Base-by-base conservation (phyloP, 2,329 filamentous ascomycete genomes). In the Claviceps sp. region DNA sequence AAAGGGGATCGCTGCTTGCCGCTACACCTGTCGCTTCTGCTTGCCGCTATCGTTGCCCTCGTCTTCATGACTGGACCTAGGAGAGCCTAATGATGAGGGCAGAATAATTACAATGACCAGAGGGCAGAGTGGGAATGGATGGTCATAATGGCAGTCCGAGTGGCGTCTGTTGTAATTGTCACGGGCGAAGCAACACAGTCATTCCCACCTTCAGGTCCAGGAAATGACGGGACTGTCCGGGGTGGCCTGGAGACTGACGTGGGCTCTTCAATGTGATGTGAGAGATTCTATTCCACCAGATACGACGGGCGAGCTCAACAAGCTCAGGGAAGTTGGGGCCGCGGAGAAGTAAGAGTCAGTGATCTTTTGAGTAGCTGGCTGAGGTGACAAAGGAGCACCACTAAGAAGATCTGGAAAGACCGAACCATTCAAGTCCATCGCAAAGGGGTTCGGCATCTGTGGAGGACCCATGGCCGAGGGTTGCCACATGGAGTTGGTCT, bases 341-440 rank as follows among this genome's bases (percentile, higher is more conserved):
- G 87, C 86, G 56, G 87, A 84, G 63, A 94, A 87, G 65, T 85
- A 88, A 58, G 82, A 77, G 65, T 93, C 87, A 65, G 79, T 80
- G 59, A 81, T 76, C 62, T 79, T 82, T 67, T 88, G 85, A 67
- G 67, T 60, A 84, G 80, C 63, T 56, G 84, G 84, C 65, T 89
- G 87, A 47, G 89, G 87, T 55, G 89, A 91, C 54, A 91, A 73
- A 13, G 85, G 86, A 56, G 81, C 81, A 48, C 81, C 79, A 57
- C 78, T 79, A 59, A 86, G 74, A 61, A 89, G 81, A 64, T 93
- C 88, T 54, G 86, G 83, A 64, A 95, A 89, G 38, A 86, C 81
- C 43, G 82, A 76, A 57, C 80, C 78, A 63, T 82, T 81, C 57
- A 89, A 76, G 61, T 95, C 89, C 66, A 94, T 73, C 52, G 82